A percentile compares a stretch with the other conserved stretches of the same genome.
These are phyloP conservation scores for Gastroboletus turbinatus DNA, from an alignment of 1,284 basidiomycete species.

Conservation along the genomic window DNA sequence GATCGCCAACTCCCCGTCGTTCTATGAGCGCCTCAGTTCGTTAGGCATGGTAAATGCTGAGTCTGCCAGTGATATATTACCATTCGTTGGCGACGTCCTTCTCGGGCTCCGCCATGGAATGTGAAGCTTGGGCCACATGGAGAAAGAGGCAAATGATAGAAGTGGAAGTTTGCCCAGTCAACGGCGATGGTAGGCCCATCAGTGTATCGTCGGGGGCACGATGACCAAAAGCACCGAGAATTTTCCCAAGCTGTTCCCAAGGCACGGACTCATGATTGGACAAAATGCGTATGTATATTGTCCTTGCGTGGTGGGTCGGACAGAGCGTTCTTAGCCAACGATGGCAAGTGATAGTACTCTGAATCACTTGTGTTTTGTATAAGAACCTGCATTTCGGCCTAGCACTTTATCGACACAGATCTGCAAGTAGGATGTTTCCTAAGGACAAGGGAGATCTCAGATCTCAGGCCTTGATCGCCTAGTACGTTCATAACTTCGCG, in stretches of 20 bases:
- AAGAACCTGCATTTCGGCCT: neutral
- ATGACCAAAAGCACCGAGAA: neutral
- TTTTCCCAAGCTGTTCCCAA: conserved; percentile 3
- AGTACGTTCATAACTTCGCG: neutral
- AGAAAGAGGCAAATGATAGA: neutral
- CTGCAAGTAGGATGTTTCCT: neutral
- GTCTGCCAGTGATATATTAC: neutral
- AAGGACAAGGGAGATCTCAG: no score
- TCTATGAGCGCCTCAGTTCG: neutral
- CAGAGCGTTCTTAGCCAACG: neutral
- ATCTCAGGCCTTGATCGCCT: no score
- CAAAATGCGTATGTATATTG: neutral
- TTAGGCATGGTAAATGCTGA: neutral
- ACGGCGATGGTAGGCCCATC: neutral
- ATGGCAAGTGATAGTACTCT: no score
- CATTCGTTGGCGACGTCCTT: conserved; percentile 4
- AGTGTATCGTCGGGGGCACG: no score
- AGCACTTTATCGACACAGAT: neutral
- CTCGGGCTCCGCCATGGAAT: conserved; percentile 7
- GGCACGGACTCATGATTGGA: no score
- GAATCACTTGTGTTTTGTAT: neutral
- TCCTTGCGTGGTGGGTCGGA: neutral
- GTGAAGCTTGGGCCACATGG: conserved; percentile 16
- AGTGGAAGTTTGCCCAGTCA: neutral
- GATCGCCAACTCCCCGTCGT: neutral